These are phyloP conservation scores for Malus asiatica DNA, from an alignment of 306 rosid species.

Conservation along the genomic window DNA sequence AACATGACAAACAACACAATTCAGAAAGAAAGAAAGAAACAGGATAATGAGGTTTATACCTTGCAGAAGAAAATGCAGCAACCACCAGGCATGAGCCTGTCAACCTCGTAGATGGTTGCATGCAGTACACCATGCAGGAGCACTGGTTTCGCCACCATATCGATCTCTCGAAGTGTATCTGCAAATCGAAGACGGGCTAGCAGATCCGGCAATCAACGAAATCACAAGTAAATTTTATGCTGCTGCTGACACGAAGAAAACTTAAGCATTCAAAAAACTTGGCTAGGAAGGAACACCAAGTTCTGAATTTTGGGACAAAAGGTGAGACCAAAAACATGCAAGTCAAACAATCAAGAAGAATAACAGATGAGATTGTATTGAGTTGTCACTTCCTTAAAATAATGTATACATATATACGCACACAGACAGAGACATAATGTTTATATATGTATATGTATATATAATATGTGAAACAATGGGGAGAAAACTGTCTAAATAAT, in stretches of 20 bases:
- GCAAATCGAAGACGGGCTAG: background rate
- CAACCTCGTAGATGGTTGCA: conserved; percentile 29
- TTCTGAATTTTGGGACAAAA: background rate
- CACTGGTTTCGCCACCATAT: conserved; percentile 10
- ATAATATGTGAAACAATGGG: background rate
- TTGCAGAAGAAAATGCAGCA: conserved; percentile 34
- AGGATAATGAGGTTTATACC: conserved; percentile 19
- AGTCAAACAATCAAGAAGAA: background rate
- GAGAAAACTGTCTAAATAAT: background rate
- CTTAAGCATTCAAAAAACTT: background rate
- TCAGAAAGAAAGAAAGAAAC: background rate
- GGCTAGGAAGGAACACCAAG: background rate
- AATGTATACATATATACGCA: background rate
- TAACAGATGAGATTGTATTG: background rate
- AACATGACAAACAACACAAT: background rate
- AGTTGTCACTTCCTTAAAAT: background rate
- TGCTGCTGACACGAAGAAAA: background rate
- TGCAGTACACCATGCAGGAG: conserved; percentile 41
- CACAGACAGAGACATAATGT: too few species aligned
- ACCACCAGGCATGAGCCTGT: conserved; percentile 15
- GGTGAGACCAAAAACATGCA: background rate
- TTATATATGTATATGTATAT: too few species aligned
- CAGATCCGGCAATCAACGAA: background rate
- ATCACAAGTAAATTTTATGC: background rate
- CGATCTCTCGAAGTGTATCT: background rate